A percentile compares a stretch with the other conserved stretches of the same genome.
These are phyloP conservation scores for Marasmius sp. DNA, from an alignment of 1,284 basidiomycete species.

Conservation along the genomic window DNA sequence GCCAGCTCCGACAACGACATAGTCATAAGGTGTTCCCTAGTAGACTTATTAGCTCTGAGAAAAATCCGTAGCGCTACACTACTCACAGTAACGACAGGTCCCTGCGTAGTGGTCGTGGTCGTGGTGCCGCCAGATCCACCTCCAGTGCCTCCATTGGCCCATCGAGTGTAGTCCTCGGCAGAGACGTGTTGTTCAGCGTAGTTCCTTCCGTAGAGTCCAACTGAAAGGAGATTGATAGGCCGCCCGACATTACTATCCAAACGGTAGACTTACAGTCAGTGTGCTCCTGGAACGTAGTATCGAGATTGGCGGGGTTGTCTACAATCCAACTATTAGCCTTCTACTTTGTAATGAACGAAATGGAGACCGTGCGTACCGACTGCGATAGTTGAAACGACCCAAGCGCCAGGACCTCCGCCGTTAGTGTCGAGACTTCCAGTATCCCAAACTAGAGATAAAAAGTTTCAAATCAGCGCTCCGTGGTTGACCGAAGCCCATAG, in stretches of 20 bases:
- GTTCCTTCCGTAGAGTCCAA: constrained; percentile 59
- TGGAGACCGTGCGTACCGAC: constrained; percentile 22
- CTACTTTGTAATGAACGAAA: neutral
- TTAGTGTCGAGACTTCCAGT: constrained; percentile 39
- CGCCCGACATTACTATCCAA: neutral
- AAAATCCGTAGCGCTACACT: neutral
- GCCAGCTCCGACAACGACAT: constrained; percentile 60
- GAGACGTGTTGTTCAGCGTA: constrained; percentile 47
- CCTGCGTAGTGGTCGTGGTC: constrained; percentile 27
- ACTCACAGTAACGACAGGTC: neutral
- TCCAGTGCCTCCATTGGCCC: constrained; percentile 47
- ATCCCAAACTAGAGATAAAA: constrained; percentile 32
- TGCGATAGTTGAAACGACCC: constrained; percentile 44
- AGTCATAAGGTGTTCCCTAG: constrained; percentile 53
- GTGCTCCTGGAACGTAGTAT: constrained; percentile 41
- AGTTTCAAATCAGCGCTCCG: neutral
- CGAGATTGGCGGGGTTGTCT: constrained; percentile 29
- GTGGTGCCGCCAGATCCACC: constrained; percentile 26
- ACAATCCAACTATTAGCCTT: neutral
- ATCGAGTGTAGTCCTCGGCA: constrained; percentile 44
- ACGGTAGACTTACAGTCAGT: constrained; percentile 36
- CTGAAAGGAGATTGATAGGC: constrained; percentile 25
- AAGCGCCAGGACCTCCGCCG: constrained; percentile 46
- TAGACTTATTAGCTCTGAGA: too few species aligned
- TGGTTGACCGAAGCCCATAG: neutral